These are phyloP conservation scores for Lasiodiplodia gonubiensis DNA, from an alignment of 2,329 filamentous ascomycete species.

Conservation along the genomic window DNA sequence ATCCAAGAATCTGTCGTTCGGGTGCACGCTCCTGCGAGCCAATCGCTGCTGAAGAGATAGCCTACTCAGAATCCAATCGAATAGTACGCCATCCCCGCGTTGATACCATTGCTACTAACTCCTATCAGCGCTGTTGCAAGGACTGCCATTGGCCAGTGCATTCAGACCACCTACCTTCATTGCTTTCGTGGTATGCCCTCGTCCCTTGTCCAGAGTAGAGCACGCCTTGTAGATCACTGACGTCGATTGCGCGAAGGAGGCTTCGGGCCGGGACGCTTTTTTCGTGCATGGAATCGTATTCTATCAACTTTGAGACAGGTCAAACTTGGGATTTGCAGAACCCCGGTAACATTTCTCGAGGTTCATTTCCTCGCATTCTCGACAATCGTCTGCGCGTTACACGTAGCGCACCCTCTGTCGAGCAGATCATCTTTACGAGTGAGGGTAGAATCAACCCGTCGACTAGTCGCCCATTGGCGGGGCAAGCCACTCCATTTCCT, in stretches of 20 bases:
- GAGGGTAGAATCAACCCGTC: background rate
- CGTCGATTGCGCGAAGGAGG: background rate
- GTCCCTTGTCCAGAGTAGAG: background rate
- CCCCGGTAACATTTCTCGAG: background rate
- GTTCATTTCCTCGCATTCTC: no score
- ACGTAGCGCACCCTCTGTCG: slow-evolving; percentile 17
- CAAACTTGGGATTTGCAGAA: no score
- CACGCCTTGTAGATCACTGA: background rate
- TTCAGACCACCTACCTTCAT: background rate
- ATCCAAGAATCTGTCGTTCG: no score
- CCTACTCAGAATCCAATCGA: no score
- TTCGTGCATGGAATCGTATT: background rate
- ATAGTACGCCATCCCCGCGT: no score
- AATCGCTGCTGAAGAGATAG: no score
- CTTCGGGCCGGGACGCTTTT: background rate
- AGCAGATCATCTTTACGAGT: slow-evolving; percentile 17
- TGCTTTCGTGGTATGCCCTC: background rate
- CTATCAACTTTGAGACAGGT: background rate
- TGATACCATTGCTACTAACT: no score
- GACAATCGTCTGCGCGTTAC: background rate
- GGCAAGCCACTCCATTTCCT: background rate
- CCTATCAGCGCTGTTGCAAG: no score
- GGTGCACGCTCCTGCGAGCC: no score
- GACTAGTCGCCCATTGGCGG: background rate
- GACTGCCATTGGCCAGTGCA: no score